Percentiles rank a stretch among this genome's conserved stretches.
Evolutionary conservation across 805 yeast species (phyloP).

Genomic region (Candida saitoana): DNA sequence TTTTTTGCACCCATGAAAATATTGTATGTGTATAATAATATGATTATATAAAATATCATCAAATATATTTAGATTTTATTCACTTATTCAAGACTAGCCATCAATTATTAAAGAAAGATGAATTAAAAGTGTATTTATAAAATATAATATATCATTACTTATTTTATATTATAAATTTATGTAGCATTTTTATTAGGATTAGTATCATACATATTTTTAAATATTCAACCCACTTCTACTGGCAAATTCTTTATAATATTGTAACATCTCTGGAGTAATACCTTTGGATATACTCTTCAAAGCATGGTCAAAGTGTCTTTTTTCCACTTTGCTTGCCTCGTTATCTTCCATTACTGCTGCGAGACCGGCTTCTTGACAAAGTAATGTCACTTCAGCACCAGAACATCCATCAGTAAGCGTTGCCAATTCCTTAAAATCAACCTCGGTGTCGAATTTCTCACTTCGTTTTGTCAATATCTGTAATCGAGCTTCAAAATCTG

Average conservation of each 20-base stretch:
- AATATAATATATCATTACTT: no score
- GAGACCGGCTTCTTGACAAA: slow-evolving; percentile 94
- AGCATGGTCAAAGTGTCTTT: slow-evolving; percentile 70
- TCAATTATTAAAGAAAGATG: no score
- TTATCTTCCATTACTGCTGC: slow-evolving; percentile 84
- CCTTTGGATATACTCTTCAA: slow-evolving; percentile 65
- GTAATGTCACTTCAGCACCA: slow-evolving; percentile 89
- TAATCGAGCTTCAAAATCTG: slow-evolving; percentile 73
- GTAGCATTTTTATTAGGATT: background rate
- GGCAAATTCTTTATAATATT: slow-evolving; percentile 61
- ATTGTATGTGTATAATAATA: no score
- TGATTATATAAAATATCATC: no score
- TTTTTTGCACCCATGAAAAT: no score
- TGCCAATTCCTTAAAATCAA: slow-evolving; percentile 54
- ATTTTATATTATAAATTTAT: no score
- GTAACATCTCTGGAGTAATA: slow-evolving; percentile 81
- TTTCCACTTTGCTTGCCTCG: slow-evolving; percentile 49
- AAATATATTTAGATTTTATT: no score
- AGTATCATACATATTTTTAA: no score
- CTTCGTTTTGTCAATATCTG: slow-evolving; percentile 75
- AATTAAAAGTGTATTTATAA: no score
- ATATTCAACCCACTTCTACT: slow-evolving; percentile 31
- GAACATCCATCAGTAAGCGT: slow-evolving; percentile 81
- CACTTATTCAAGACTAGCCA: no score
- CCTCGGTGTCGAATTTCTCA: slow-evolving; percentile 53